A percentile compares a stretch with the other conserved stretches of the same genome.
Evolutionary conservation across 1,139 yeast species (phyloP).

Genomic region (Wickerhamomyces sp.): DNA sequence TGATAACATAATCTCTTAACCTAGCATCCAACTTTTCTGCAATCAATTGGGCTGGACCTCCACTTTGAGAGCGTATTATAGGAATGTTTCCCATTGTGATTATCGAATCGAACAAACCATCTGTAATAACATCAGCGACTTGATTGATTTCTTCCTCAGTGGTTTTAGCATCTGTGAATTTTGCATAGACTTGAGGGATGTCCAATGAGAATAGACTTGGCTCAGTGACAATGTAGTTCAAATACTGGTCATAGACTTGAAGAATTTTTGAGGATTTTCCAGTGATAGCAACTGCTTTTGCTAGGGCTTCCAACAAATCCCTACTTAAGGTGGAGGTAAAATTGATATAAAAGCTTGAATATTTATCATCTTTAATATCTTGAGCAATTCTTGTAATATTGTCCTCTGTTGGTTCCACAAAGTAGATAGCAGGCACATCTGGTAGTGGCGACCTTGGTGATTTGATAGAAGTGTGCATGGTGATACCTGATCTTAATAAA

Average conservation of each 20-base stretch:
- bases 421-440: slow-evolving; percentile 92
- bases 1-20: slow-evolving; percentile 78
- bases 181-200: slow-evolving; percentile 56
- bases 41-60: slow-evolving; percentile 93
- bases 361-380: slow-evolving; percentile 69
- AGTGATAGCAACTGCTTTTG: slow-evolving; percentile 69
- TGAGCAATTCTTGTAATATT: slow-evolving; percentile 64
- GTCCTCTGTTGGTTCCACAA: slow-evolving; percentile 79
- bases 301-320: slow-evolving; percentile 80
- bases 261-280: slow-evolving; percentile 68
- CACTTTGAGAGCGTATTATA: slow-evolving; percentile 82
- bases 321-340: slow-evolving; percentile 79
- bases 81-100: slow-evolving; percentile 80
- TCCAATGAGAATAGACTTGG: slow-evolving; percentile 85
- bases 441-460: slow-evolving; percentile 74
- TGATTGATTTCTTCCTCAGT: slow-evolving; percentile 69
- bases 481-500: slow-evolving; percentile 79
- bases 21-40: slow-evolving; percentile 82
- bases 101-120: slow-evolving; percentile 74
- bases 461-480: slow-evolving; percentile 74
- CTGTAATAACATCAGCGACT: slow-evolving; percentile 66
- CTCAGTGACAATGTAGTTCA: slow-evolving; percentile 89
- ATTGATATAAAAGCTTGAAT: slow-evolving; percentile 76
- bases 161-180: slow-evolving; percentile 65
- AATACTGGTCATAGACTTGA: slow-evolving; percentile 90